Percentiles rank a stretch among this genome's conserved stretches.
phyloP scores from a whole-genome alignment of 2,329 filamentous ascomycete genomes.

The Penicillium janthinellum region DNA sequence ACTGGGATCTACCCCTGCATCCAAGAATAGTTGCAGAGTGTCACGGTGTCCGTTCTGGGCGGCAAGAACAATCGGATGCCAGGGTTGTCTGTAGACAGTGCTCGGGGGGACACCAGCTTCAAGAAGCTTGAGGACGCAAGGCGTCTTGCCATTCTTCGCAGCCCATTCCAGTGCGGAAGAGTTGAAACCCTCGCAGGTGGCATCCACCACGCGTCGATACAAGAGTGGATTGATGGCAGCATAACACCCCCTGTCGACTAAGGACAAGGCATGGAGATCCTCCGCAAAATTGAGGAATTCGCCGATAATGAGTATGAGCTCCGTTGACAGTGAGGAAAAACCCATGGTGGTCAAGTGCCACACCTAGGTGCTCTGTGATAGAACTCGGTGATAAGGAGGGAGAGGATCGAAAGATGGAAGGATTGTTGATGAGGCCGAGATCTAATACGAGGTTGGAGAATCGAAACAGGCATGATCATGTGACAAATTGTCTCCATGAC shows the following conservation, averaged over 20 bases:
- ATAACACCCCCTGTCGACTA: neutral
- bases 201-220: neutral
- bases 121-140: neutral
- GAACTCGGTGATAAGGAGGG: too few species aligned
- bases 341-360: neutral
- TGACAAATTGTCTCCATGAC: too few species aligned
- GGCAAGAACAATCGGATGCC: neutral
- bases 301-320: neutral
- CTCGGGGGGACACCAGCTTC: neutral
- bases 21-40: neutral
- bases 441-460: too few species aligned
- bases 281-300: neutral
- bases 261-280: neutral
- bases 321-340: neutral
- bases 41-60: neutral
- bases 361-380: too few species aligned
- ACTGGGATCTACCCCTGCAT: neutral
- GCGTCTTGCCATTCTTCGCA: neutral
- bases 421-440: too few species aligned
- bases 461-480: too few species aligned
- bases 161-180: conserved; percentile 1
- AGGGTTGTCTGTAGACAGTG: neutral
- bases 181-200: too few species aligned
- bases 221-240: neutral
- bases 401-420: too few species aligned